Evolutionary conservation across 495 filamentous ascomycete genomes (phyloP), one percentile per base, ranked within the genome.

Genomic region (Hyaloscypha variabilis): DNA sequence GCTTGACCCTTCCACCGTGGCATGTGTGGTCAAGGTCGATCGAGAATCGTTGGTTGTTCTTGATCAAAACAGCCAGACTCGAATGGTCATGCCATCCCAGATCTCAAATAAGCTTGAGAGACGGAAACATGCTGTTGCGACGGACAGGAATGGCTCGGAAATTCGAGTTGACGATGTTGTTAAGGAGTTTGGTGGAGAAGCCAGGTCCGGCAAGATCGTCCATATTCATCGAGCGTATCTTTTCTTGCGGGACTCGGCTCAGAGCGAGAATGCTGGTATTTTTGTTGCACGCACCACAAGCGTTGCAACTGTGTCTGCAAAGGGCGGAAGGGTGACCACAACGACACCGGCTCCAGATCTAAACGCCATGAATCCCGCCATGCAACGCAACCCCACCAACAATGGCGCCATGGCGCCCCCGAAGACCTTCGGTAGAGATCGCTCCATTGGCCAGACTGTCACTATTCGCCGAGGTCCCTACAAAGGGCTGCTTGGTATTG

Each of bases 401-500:
- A 58, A 52, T 31, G 78, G 72, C 57, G 76, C 80, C 55, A 93
- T 96, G 91, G 82, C 85, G 29, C 92, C 95, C n/a, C 92, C 91
- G 42, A 88, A 85, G 69, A 79, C 78, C 25, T 85, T 91, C 68
- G 94, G 93, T 30, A 86, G 91, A 25, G 96, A 99, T 75, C 86
- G 87, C n/a, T 77, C 94, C 55, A 85, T 97, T 64, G 92, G 92
- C 23, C 93, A 98, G 77, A 98, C 93, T 1, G 92, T 98, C 39
- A 90, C 85, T 30, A 88, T 98, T 65, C 81, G 87, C 54, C 90
- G 86, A 70, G 96, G 96, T 11, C 86, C 87, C 1, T 91, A 93
- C 77, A 99, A 99, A 78, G 95, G 94, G 58, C 80, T 97, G 17
- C 82, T 99, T 55, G 96, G 96, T 67, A 96, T 97, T 62, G 91